Base-by-base conservation (phyloP, 169 alveolate genomes). In the Plasmodium vivax region DNA sequence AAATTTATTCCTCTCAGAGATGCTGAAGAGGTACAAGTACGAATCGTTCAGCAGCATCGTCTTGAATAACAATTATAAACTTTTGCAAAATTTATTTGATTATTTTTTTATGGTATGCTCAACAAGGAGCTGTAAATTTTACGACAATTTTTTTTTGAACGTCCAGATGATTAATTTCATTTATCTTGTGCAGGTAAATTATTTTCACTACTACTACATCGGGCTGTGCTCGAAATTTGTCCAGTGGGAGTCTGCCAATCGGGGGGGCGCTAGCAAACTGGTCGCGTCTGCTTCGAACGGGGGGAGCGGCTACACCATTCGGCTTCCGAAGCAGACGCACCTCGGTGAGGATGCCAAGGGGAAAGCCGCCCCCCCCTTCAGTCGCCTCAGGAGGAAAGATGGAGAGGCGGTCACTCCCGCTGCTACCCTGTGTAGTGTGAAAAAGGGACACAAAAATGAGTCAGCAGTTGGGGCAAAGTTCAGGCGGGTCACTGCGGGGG, bases 51-150 rank as follows among this genome's bases (percentile, higher is more conserved):
- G 72, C 23, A 82, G n/a, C 2, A 62, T 80, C 36, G 62, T 85
- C 51, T 62, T 85, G 32, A 82, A 83, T 68, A 92, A 71, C 71
- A 81, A 81, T 45, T 92, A 56, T 47, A 71, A 62, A 36, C 71
- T 92, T 27, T 34, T 85, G 54, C 92, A 92, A 92, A 85, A 92
- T 38, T 47, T 92, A 19, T 82, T 90, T 36, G 94, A 90, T 62
- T 90, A 90, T 79, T 90, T 90, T 90, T 90, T 68, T n/a, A 58
- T 68, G 51, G 62, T 79, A 38, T 81, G 92, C 19, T 71, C 91
- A n/a, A 80, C 79, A 10, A 72, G 82, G 56, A 90, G 74, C 36
- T 62, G 43, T 36, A 68, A 62, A 19, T 79, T 90, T 79, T 90
- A 90, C 81, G 94, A 90, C 51, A 56, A 82, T 43, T 90, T 90